Percentiles rank a stretch among this genome's conserved stretches.
Evolutionary conservation across 1,284 basidiomycete species (phyloP).

Genomic region (Heimioporus retisporus): DNA sequence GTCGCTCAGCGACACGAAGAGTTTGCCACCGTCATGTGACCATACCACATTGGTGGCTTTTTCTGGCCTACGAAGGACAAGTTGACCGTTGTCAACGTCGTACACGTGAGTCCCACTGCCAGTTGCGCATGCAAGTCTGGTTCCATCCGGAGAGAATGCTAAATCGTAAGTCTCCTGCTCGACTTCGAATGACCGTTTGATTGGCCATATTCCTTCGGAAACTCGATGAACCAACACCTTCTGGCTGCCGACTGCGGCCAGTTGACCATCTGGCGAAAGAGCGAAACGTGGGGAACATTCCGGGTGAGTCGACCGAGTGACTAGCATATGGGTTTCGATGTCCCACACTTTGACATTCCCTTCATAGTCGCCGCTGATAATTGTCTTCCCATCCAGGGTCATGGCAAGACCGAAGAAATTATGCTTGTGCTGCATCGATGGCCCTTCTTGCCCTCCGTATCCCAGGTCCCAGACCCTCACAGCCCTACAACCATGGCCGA

Average conservation of each 20-base stretch:
- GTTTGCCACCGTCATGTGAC: slow-evolving; percentile 16
- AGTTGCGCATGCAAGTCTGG: slow-evolving; percentile 14
- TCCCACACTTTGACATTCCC: slow-evolving; percentile 13
- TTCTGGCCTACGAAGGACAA: not conserved
- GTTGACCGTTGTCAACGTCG: not conserved
- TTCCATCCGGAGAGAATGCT: slow-evolving; percentile 21
- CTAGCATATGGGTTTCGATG: not conserved
- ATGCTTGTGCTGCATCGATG: not conserved
- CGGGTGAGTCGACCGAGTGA: slow-evolving; percentile 11
- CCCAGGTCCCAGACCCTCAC: slow-evolving; percentile 13
- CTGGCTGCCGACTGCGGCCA: not conserved
- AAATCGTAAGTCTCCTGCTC: no score
- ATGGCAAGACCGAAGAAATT: slow-evolving; percentile 1
- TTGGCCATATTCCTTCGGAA: slow-evolving; percentile 3
- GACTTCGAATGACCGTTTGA: not conserved
- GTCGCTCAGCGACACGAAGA: slow-evolving; percentile 7
- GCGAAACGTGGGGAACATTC: no score
- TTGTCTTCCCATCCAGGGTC: not conserved
- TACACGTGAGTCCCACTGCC: not conserved
- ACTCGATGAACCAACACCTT: not conserved
- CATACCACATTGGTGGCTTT: slow-evolving; percentile 7
- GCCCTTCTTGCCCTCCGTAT: slow-evolving; percentile 2
- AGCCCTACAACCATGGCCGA: not conserved
- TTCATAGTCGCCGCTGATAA: not conserved
- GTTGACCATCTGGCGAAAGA: slow-evolving; percentile 17